Evolutionary conservation across 108 stramenopile species (phyloP), one percentile per base, ranked within the genome.

Genomic region (Conticribra guillardii): DNA sequence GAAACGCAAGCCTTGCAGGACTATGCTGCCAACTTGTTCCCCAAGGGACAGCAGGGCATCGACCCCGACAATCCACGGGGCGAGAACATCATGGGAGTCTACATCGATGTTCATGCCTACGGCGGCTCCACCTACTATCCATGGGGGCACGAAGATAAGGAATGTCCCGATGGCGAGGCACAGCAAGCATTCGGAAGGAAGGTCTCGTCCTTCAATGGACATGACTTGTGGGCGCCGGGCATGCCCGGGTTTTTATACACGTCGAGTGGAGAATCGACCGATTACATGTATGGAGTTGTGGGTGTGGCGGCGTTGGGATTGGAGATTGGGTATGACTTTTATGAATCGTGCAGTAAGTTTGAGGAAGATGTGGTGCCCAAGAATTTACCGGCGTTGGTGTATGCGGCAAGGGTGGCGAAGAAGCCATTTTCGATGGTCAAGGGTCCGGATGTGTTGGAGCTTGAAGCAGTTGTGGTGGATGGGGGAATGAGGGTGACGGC

Each of bases 311-410:
- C 79, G n/a, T 54, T 83, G 31, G 76, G 73, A 4, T 74, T 79
- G 44, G 88, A 89, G 49, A 21, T 89, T 64, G 88, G 88, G 0
- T 49, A 67, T 22, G 63, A 27, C 11, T 84, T 78, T 54, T 82
- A 83, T 53, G 67, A 84, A 59, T 60, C 72, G 23, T 89, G 88
- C 54, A 50, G 67, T 21, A 54, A 59, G 23, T 86, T 89, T 61
- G 75, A 83, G 41, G 30, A 29, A 0, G 49, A 26, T 5, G 67
- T 84, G 7, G 9, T 69, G n/a, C 68, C 71, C 11, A 41, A 63
- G 15, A 74, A 82, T 67, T 18, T 68, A n/a, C 14, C 28, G 16
- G 52, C 82, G 15, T 59, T 89, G 46, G 24, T 69, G 7, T 86
- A 86, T 71, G 61, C 67, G 18, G 73, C 72, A 11, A 68, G 68